Evolutionary conservation across 2,329 filamentous ascomycete species (phyloP).

Genomic region (Monosporascus sp.): DNA sequence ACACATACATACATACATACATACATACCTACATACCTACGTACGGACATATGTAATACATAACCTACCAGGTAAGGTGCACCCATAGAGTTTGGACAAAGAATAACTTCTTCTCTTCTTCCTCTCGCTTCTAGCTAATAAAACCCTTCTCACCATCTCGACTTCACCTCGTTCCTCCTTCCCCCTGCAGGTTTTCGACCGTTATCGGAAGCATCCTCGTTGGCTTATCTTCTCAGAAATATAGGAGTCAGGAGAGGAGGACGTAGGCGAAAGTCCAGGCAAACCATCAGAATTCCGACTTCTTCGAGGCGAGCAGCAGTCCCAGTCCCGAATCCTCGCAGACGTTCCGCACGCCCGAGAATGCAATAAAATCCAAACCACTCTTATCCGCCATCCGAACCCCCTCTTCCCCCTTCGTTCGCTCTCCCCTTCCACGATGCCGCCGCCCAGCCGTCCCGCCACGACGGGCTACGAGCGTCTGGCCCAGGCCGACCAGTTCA

Average conservation of each 20-base stretch:
- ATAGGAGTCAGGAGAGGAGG: too few species aligned
- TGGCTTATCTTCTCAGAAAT: too few species aligned
- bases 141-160: background rate
- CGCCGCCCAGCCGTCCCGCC: slow-evolving; percentile 64
- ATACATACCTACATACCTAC: background rate
- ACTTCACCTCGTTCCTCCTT: background rate
- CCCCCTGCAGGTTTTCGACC: too few species aligned
- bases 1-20: background rate
- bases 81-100: background rate
- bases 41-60: background rate
- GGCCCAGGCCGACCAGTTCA: slow-evolving; percentile 72
- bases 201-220: too few species aligned
- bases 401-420: background rate
- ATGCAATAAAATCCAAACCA: background rate
- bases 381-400: background rate
- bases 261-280: too few species aligned
- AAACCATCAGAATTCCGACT: too few species aligned
- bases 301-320: too few species aligned
- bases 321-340: background rate
- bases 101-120: background rate
- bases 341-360: background rate
- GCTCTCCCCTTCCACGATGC: slow-evolving; percentile 29
- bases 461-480: slow-evolving; percentile 83
- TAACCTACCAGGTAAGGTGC: too few species aligned
- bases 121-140: too few species aligned